These are phyloP conservation scores for Haplosporangium gracile DNA, from an alignment of 192 early-diverging fungal genomes.

Conservation along the genomic window DNA sequence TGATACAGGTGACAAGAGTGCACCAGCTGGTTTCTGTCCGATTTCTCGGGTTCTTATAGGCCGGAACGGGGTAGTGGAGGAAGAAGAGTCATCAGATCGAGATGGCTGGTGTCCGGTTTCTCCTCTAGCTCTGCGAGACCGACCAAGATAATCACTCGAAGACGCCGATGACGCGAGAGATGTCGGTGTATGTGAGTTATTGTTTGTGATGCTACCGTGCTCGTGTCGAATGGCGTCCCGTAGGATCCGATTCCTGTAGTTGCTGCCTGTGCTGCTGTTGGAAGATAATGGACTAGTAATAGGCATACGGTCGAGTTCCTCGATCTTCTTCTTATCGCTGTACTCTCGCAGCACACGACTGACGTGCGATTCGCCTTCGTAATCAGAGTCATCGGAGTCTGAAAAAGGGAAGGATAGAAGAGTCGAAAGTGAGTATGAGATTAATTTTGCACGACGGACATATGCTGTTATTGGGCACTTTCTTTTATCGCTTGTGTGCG, in stretches of 20 bases:
- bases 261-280: background rate
- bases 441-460: background rate
- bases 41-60: constrained; percentile 2
- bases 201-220: background rate
- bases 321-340: constrained; percentile 24
- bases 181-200: background rate
- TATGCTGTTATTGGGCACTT: too few relatives aligned
- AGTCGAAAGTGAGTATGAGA: background rate
- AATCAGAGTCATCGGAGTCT: constrained; percentile 51
- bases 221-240: constrained; percentile 11
- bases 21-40: background rate
- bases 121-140: constrained; percentile 11
- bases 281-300: background rate
- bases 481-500: background rate
- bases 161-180: constrained; percentile 14
- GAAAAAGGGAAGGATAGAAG: background rate
- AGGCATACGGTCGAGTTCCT: constrained; percentile 26
- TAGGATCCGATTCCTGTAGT: background rate
- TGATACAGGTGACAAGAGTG: background rate
- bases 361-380: constrained; percentile 52
- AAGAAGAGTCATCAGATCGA: constrained; percentile 13
- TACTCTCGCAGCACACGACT: constrained; percentile 33
- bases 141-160: constrained; percentile 17
- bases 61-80: background rate
- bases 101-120: constrained; percentile 12